These are phyloP conservation scores for Chamaecyparis obtusa DNA, from an alignment of 75 land plant species.

Conservation along the genomic window DNA sequence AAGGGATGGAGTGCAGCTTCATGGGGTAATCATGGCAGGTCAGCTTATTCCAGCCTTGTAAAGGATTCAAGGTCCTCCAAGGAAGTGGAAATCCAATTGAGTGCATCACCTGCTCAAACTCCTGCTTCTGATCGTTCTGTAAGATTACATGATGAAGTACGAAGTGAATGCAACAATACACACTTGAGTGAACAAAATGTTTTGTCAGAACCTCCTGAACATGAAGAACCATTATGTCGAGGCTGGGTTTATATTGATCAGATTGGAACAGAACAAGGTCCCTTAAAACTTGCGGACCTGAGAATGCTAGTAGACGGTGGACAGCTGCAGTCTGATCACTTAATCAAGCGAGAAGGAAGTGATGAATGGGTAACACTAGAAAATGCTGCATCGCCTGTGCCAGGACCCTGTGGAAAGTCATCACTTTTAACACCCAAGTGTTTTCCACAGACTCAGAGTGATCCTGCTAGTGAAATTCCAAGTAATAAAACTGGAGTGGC, in stretches of 20 bases:
- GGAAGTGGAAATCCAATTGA: slow-evolving; percentile 15
- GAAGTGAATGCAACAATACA: neutral
- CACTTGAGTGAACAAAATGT: neutral
- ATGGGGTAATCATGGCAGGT: neutral
- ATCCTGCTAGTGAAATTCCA: slow-evolving; percentile 45
- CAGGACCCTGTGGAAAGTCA: slow-evolving; percentile 22
- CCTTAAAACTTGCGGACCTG: slow-evolving; percentile 54
- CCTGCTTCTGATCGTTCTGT: neutral
- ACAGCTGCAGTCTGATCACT: slow-evolving; percentile 65
- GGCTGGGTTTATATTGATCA: slow-evolving; percentile 79
- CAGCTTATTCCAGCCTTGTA: neutral
- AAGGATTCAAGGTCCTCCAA: slow-evolving; percentile 14
- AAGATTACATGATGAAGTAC: neutral
- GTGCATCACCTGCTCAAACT: slow-evolving; percentile 12
- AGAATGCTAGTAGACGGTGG: slow-evolving; percentile 60
- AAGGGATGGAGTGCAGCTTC: neutral
- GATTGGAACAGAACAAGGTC: slow-evolving; percentile 62
- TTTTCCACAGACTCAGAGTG: slow-evolving; percentile 32
- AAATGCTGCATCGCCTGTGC: slow-evolving; percentile 68
- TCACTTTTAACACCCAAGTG: slow-evolving; percentile 37
- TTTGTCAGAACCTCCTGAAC: neutral
- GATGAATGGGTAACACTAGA: slow-evolving; percentile 86
- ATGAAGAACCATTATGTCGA: slow-evolving; percentile 23
- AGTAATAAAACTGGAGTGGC: slow-evolving; percentile 32
- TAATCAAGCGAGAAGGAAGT: slow-evolving; percentile 67